Percentiles rank a stretch among this genome's conserved stretches.
These are phyloP conservation scores for Microsporum ferrugineum DNA, from an alignment of 2,329 filamentous ascomycete species.

Conservation along the genomic window DNA sequence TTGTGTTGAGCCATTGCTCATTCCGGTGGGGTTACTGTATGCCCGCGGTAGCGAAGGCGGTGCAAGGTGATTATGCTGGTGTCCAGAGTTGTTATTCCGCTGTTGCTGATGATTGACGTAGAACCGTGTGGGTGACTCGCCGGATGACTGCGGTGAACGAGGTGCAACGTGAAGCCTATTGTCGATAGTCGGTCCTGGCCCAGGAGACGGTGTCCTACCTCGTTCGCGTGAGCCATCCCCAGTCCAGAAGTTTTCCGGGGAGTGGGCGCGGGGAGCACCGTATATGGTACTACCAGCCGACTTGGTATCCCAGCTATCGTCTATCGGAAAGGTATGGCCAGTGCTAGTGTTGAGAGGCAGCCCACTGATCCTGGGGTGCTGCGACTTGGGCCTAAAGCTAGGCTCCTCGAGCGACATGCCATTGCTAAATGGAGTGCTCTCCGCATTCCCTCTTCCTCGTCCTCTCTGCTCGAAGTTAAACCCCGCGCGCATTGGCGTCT, in stretches of 20 bases:
- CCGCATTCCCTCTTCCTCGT: slow-evolving; percentile 14
- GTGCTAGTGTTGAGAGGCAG: slow-evolving; percentile 40
- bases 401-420: slow-evolving; percentile 33
- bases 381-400: slow-evolving; percentile 53
- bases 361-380: slow-evolving; percentile 63
- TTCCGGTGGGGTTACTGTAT: slow-evolving; percentile 38
- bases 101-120: slow-evolving; percentile 24
- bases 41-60: slow-evolving; percentile 36
- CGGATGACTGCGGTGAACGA: slow-evolving; percentile 22
- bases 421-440: slow-evolving; percentile 13
- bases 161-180: slow-evolving; percentile 17
- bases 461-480: neutral
- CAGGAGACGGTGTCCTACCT: neutral
- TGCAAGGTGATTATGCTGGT: slow-evolving; percentile 21
- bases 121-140: slow-evolving; percentile 23
- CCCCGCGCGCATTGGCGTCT: slow-evolving; percentile 24
- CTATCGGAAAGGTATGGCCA: slow-evolving; percentile 12
- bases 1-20: slow-evolving; percentile 43
- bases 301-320: slow-evolving; percentile 12
- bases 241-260: slow-evolving; percentile 18
- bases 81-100: neutral
- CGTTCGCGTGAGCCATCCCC: neutral
- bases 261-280: slow-evolving; percentile 23
- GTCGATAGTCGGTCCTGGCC: slow-evolving; percentile 8
- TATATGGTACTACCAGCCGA: slow-evolving; percentile 12